Evolutionary conservation across 495 filamentous ascomycete genomes (phyloP).

Genomic region (Eremomyces bilateralis): DNA sequence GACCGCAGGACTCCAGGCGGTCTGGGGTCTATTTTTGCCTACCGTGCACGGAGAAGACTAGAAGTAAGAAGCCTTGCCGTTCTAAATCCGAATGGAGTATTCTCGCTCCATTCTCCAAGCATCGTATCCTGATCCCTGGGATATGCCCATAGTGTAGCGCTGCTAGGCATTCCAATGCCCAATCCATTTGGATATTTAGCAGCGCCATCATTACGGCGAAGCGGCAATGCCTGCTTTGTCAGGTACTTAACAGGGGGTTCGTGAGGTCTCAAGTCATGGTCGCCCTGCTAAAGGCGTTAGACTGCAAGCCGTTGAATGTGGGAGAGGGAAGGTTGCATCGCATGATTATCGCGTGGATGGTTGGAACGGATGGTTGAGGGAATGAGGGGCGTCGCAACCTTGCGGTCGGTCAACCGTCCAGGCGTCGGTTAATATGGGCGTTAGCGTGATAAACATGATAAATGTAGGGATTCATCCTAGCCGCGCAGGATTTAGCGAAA

Average conservation of each 20-base stretch:
- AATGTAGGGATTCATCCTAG: too few species aligned
- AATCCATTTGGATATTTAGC: background rate
- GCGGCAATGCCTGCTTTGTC: background rate
- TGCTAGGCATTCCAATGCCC: background rate
- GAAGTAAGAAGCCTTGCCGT: background rate
- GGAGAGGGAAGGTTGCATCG: background rate
- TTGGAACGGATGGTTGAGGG: too few species aligned
- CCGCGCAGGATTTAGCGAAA: too few species aligned
- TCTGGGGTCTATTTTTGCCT: background rate
- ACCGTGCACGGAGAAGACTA: background rate
- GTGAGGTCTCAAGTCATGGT: too few species aligned
- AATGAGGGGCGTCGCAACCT: too few species aligned
- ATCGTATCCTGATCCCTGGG: slow-evolving; percentile 1
- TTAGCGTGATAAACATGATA: too few species aligned
- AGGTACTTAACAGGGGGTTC: background rate
- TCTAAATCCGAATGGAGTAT: slow-evolving; percentile 9
- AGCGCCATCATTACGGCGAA: background rate
- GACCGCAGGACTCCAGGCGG: too few species aligned
- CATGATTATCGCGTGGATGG: background rate
- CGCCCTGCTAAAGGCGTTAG: too few species aligned
- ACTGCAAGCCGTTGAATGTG: background rate
- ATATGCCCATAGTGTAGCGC: background rate
- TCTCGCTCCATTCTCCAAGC: slow-evolving; percentile 5
- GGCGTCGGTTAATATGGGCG: too few species aligned
- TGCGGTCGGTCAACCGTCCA: too few species aligned